Base-by-base conservation (phyloP, 2,329 filamentous ascomycete species). In the Colletotrichum sp. region DNA sequence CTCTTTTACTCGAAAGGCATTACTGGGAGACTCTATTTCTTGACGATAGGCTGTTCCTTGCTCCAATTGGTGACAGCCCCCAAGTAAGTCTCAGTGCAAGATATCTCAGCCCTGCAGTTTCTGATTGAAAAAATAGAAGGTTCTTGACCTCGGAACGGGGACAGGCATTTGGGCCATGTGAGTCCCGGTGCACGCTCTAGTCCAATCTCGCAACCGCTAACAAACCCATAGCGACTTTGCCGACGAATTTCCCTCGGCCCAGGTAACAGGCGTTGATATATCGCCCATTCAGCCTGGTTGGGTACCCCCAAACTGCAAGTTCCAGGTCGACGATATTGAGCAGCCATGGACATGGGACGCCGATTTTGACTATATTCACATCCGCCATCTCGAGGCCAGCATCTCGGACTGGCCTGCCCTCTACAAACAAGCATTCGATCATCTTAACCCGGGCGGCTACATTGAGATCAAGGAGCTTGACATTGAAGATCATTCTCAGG, bases 351-450 rank as follows among this genome's bases (percentile, higher is more conserved):
- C 89, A 10, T 73, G 65, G 26, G 78, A 83, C 3, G 79, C 87
- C 70, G 82, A 86, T 38, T 90, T 91, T 79, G 91, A 93, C 82
- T 91, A 89, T 78, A 88, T 94, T 69, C 92, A 93, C 79, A 89
- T 90, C 12, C 88, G 90, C 34, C 86, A 89, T 78, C 84, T 93
- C 77, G 84, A 88, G 5, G 92, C 91, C 28, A 87, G 87, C 71
- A 88, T 93, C 71, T 82, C 84, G 4, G 90, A 92, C 77, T 93
- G 91, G 82, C 85, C 86, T 43, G 84, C 86, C 13, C 80, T 93
- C 6, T 87, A 92, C 72, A 81, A 83, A 56, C 87, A 89, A 72
- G 83, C 88, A 3, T 90, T 84, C 79, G 85, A 86, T 69, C 87
- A 90, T 65, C 85, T 92, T 16, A 88, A 88, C 65, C 90, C 92